Conservation (phyloP, 179 eudicot genomes). For the Carnegiea gigantea region DNA sequence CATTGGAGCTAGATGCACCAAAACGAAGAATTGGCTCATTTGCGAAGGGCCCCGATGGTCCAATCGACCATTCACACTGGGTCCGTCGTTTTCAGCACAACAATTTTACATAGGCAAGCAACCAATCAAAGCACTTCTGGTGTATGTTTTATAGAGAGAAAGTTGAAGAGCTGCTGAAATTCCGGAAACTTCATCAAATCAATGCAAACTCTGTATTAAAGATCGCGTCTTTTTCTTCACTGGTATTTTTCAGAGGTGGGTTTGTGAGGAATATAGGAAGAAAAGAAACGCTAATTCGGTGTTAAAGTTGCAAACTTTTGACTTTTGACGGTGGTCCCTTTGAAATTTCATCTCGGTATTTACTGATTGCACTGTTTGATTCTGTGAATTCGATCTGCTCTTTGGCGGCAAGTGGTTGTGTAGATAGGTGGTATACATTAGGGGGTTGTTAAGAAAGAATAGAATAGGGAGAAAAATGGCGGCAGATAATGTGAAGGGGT, state of each 20-base stretch:
- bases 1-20: conserved; percentile 16
- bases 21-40: background rate
- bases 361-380: background rate
- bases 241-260: background rate
- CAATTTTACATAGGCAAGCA: background rate
- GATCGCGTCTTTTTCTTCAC: background rate
- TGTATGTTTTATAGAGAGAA: background rate
- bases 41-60: background rate
- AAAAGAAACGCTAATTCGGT: background rate
- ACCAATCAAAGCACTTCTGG: background rate
- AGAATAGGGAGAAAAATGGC: conserved; percentile 23
- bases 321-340: conserved; percentile 4
- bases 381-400: background rate
- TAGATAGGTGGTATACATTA: background rate
- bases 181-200: background rate
- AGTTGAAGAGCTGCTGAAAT: background rate
- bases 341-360: conserved; percentile 24
- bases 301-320: background rate
- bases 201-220: background rate
- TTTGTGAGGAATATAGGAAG: background rate
- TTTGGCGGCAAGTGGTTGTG: conserved; percentile 6
- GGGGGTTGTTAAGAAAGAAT: background rate
- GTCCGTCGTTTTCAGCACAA: background rate
- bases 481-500: conserved; percentile 59
- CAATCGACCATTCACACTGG: background rate